Percentiles rank a stretch among this genome's conserved stretches.
These are phyloP conservation scores for Tuber aestivum DNA, from an alignment of 495 filamentous ascomycete species.

Conservation along the genomic window DNA sequence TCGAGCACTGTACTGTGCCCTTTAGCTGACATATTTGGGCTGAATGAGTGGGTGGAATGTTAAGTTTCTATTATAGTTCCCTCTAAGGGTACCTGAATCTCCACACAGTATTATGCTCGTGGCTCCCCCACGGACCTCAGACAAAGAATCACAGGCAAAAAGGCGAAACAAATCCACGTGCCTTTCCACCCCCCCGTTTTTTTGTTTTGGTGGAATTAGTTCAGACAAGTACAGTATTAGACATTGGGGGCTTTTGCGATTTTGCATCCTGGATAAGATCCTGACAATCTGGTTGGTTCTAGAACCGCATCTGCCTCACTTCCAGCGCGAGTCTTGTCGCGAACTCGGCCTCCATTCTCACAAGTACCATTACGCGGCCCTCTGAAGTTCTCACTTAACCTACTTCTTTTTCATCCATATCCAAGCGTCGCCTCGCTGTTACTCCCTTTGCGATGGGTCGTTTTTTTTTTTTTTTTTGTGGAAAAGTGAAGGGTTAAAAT, in stretches of 20 bases:
- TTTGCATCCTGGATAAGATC: too few relatives aligned
- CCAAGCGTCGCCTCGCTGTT: background rate
- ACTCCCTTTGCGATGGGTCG: background rate
- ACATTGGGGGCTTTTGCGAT: too few relatives aligned
- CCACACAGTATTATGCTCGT: too few relatives aligned
- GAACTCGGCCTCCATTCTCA: background rate
- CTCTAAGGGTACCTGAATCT: background rate
- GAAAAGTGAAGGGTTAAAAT: background rate
- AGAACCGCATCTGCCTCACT: background rate
- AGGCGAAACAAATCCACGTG: background rate
- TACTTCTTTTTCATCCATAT: background rate
- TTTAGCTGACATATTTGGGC: background rate
- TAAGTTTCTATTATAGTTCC: background rate
- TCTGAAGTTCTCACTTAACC: background rate
- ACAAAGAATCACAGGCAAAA: background rate
- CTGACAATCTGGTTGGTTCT: background rate
- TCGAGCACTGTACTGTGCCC: background rate
- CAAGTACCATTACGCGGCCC: background rate
- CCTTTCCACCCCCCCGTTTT: background rate
- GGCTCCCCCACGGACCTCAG: background rate
- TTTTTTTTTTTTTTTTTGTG: background rate
- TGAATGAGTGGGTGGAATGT: background rate
- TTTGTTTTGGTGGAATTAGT: background rate
- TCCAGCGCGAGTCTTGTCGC: background rate
- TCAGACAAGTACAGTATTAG: too few relatives aligned